Conservation (phyloP, 768 basidiomycete genomes). For the Hortiboletus campestris region DNA sequence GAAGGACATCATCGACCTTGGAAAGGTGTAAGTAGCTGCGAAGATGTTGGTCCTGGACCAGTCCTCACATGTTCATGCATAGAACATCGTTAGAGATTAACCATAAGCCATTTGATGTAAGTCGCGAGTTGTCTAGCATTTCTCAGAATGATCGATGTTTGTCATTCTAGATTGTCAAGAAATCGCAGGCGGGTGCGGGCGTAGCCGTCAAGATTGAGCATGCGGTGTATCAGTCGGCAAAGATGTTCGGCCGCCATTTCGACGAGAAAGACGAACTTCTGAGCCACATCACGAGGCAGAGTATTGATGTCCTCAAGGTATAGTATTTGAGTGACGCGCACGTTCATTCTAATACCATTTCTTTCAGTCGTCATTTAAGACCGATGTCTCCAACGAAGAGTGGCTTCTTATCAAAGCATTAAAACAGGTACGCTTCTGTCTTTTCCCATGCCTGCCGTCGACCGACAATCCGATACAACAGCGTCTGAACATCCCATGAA, state of each 20-base stretch:
- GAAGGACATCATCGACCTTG: conserved; percentile 88
- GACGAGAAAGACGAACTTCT: conserved; percentile 93
- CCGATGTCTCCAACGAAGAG: conserved; percentile 86
- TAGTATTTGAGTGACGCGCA: not conserved
- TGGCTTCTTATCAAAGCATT: conserved; percentile 90
- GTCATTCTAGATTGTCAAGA: conserved; percentile 73
- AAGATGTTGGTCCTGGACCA: not conserved
- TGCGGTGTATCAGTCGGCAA: conserved; percentile 91
- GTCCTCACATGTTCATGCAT: conserved; percentile 1
- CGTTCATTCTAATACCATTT: conserved; percentile 5
- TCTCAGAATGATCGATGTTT: not conserved
- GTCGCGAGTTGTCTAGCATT: conserved; percentile 14
- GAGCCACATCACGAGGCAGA: conserved; percentile 86
- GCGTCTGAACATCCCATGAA: conserved; percentile 40
- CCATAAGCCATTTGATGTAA: conserved; percentile 82
- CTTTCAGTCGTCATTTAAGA: conserved; percentile 75
- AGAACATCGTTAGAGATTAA: conserved; percentile 98
- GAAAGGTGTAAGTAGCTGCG: conserved; percentile 74
- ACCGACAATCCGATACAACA: conserved; percentile 14
- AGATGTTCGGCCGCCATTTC: conserved; percentile 95
- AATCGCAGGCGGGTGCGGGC: conserved; percentile 90
- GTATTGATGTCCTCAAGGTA: conserved; percentile 95
- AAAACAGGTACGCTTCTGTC: conserved; percentile 54
- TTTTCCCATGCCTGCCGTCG: not conserved
- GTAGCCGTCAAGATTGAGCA: conserved; percentile 99